Conservation (phyloP, 331 rosid species). For the Dryas integrifolia region DNA sequence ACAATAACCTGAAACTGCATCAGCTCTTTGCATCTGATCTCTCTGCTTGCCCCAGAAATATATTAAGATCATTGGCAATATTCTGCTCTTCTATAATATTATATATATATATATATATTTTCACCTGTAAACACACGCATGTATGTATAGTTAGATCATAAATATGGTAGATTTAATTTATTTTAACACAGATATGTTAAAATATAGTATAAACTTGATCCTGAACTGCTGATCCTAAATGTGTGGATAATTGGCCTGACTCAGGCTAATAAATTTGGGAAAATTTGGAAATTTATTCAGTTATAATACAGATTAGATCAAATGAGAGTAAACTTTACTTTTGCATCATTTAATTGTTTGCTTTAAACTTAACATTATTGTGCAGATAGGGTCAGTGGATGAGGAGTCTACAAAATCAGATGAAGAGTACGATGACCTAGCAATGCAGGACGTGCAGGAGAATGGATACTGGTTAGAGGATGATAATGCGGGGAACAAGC, state of each 20-base stretch:
- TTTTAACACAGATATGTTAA: background rate
- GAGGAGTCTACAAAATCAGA: conserved; percentile 96
- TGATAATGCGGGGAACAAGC: conserved; percentile 41
- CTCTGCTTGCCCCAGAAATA: background rate
- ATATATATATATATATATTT: too few relatives aligned
- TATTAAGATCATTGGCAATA: background rate
- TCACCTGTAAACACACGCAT: too few relatives aligned
- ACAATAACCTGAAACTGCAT: background rate
- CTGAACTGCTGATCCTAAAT: background rate
- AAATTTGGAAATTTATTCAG: background rate
- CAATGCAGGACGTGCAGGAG: conserved; percentile 64
- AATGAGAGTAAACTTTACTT: background rate
- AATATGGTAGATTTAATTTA: background rate
- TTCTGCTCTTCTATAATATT: too few relatives aligned
- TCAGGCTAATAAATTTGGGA: background rate
- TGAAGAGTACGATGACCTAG: conserved; percentile 94
- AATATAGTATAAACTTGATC: background rate
- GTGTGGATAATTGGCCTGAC: background rate
- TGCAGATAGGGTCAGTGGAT: conserved; percentile 87
- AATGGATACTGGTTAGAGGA: conserved; percentile 56
- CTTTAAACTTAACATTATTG: background rate
- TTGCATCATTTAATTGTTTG: background rate
- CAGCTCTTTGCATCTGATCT: background rate
- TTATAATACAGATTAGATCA: background rate
- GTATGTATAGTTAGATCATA: background rate